These are phyloP conservation scores for Aspergillus pseudonomiae DNA, from an alignment of 2,329 filamentous ascomycete genomes.

Conservation along the genomic window DNA sequence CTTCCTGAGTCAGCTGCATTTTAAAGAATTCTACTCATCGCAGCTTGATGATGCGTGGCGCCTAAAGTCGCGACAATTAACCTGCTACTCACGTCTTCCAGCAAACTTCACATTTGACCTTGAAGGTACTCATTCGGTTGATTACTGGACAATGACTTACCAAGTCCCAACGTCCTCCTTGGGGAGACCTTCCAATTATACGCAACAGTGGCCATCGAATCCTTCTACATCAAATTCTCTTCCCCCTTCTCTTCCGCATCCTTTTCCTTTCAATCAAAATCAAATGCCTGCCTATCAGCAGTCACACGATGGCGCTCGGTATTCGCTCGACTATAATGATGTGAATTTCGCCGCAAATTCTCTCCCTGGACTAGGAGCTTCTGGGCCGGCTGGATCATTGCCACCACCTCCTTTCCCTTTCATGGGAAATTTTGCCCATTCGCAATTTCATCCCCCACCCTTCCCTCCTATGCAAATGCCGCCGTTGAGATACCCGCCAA, in stretches of 20 bases:
- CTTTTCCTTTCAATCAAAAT: slow-evolving; percentile 29
- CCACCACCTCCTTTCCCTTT: slow-evolving; percentile 35
- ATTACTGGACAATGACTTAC: slow-evolving; percentile 46
- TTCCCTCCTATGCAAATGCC: slow-evolving; percentile 37
- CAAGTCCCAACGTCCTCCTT: slow-evolving; percentile 51
- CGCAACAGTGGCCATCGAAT: slow-evolving; percentile 41
- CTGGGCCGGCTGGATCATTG: slow-evolving; percentile 25
- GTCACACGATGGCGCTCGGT: slow-evolving; percentile 16
- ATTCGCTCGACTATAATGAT: slow-evolving; percentile 28
- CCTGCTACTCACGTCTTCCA: slow-evolving; percentile 13
- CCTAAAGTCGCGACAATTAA: slow-evolving; percentile 15
- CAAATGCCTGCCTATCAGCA: slow-evolving; percentile 28
- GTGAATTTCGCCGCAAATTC: slow-evolving; percentile 30
- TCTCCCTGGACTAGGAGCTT: slow-evolving; percentile 33
- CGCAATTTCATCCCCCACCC: slow-evolving; percentile 33
- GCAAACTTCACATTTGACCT: not conserved
- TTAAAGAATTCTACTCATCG: slow-evolving; percentile 10
- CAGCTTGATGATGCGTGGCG: slow-evolving; percentile 25
- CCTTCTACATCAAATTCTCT: slow-evolving; percentile 25
- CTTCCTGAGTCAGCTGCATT: slow-evolving; percentile 3
- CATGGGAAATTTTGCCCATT: slow-evolving; percentile 36
- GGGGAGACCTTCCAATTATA: slow-evolving; percentile 39
- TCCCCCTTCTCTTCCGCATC: slow-evolving; percentile 29
- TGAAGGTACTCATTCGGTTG: not conserved
- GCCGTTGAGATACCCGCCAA: slow-evolving; percentile 24